These are phyloP conservation scores for Ashbya aceris DNA, from an alignment of 1,139 yeast genomes.

Conservation along the genomic window DNA sequence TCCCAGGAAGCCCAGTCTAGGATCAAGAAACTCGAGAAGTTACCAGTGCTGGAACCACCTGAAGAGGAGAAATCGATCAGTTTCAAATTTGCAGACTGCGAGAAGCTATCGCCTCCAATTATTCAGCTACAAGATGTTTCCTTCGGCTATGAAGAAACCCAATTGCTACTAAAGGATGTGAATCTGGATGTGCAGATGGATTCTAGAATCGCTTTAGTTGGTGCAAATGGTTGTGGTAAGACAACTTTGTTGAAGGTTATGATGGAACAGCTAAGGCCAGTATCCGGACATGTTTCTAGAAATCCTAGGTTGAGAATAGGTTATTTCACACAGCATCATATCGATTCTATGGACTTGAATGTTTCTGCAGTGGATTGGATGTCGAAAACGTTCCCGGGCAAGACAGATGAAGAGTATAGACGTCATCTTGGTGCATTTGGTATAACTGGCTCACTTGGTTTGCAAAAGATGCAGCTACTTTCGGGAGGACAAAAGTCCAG, in stretches of 20 bases:
- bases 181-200: slow-evolving; percentile 88
- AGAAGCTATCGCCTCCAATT: slow-evolving; percentile 85
- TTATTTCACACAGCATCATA: slow-evolving; percentile 98
- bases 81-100: slow-evolving; percentile 94
- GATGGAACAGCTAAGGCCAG: slow-evolving; percentile 67
- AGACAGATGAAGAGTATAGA: slow-evolving; percentile 92
- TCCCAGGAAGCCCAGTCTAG: slow-evolving; percentile 97
- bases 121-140: slow-evolving; percentile 79
- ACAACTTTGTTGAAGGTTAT: slow-evolving; percentile 82
- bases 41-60: slow-evolving; percentile 88
- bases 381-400: slow-evolving; percentile 85
- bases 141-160: slow-evolving; percentile 68
- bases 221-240: slow-evolving; percentile 99
- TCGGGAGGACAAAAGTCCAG: slow-evolving; percentile 99
- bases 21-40: slow-evolving; percentile 88
- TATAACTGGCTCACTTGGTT: slow-evolving; percentile 86
- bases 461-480: slow-evolving; percentile 79
- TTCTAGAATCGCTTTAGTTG: slow-evolving; percentile 91
- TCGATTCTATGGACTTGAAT: slow-evolving; percentile 91
- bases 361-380: slow-evolving; percentile 90
- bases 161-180: slow-evolving; percentile 58
- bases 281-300: slow-evolving; percentile 63
- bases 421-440: slow-evolving; percentile 96
- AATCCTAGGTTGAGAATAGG: slow-evolving; percentile 89
- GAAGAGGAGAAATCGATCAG: slow-evolving; percentile 81